A percentile compares a stretch with the other conserved stretches of the same genome.
phyloP scores from a whole-genome alignment of 805 yeast genomes.

The Saccharomycopsis capsularis region DNA sequence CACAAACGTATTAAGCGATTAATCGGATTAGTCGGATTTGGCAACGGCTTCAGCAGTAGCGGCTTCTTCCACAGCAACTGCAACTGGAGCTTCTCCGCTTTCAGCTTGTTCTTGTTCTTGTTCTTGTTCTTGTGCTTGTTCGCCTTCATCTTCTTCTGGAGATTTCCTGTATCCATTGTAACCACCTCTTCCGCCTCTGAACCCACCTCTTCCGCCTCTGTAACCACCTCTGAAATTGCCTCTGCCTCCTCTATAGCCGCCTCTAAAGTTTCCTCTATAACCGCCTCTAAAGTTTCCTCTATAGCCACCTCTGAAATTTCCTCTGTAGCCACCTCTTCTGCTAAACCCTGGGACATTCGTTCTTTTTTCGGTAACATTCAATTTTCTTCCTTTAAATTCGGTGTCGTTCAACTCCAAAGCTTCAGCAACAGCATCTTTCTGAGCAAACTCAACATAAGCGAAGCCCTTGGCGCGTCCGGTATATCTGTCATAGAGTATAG shows the following conservation, averaged over 20 bases:
- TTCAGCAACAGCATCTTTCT: constrained; percentile 38
- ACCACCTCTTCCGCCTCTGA: neutral
- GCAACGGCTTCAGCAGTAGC: neutral
- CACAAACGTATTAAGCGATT: neutral
- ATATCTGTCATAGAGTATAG: constrained; percentile 40
- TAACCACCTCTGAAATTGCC: constrained; percentile 19
- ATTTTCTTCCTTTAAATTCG: constrained; percentile 39
- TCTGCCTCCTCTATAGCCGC: constrained; percentile 20
- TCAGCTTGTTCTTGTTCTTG: too few relatives aligned
- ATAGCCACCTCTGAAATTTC: constrained; percentile 24
- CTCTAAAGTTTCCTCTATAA: constrained; percentile 20
- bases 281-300: constrained; percentile 19
- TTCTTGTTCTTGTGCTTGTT: too few relatives aligned
- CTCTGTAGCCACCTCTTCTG: constrained; percentile 28
- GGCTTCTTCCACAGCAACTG: neutral
- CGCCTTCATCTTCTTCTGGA: too few relatives aligned
- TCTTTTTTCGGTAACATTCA: constrained; percentile 45
- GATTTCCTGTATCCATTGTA: too few relatives aligned
- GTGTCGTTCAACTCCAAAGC: constrained; percentile 43
- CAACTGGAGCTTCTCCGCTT: neutral
- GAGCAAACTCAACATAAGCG: constrained; percentile 51
- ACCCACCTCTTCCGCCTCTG: constrained; percentile 16
- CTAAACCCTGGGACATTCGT: constrained; percentile 47
- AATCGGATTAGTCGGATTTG: neutral
- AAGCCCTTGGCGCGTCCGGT: constrained; percentile 41